Evolutionary conservation across 2,329 filamentous ascomycete genomes (phyloP).

Genomic region (Epicoccum sorghinum): DNA sequence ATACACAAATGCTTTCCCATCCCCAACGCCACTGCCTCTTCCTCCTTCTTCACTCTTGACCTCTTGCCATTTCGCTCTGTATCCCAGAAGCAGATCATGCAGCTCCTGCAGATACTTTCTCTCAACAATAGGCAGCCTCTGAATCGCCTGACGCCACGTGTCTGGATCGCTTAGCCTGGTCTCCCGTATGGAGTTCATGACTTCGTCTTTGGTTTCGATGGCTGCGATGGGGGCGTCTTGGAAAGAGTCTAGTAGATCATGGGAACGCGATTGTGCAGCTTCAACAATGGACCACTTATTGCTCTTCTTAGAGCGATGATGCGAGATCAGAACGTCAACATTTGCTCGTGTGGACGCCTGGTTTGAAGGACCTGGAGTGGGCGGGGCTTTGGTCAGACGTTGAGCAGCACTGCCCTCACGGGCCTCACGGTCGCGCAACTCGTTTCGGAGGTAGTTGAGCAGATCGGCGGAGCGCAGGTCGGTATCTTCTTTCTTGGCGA

Average conservation of each 20-base stretch:
- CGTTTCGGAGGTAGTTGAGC: conserved; percentile 77
- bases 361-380: conserved; percentile 26
- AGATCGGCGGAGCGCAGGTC: conserved; percentile 78
- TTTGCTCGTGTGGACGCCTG: conserved; percentile 56
- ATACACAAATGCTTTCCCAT: conserved; percentile 82
- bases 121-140: conserved; percentile 76
- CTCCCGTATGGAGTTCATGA: conserved; percentile 76
- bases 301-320: conserved; percentile 87
- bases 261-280: conserved; percentile 65
- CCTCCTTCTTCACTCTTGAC: conserved; percentile 31
- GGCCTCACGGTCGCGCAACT: conserved; percentile 79
- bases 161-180: conserved; percentile 81
- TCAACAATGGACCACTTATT: conserved; percentile 88
- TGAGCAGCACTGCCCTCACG: conserved; percentile 58
- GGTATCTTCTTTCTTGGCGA: conserved; percentile 74
- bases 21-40: conserved; percentile 52
- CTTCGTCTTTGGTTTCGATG: conserved; percentile 84
- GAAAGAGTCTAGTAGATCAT: conserved; percentile 71
- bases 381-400: conserved; percentile 29
- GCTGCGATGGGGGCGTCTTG: conserved; percentile 81
- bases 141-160: conserved; percentile 81
- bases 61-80: conserved; percentile 66
- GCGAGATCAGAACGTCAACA: conserved; percentile 82
- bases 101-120: conserved; percentile 83
- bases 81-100: conserved; percentile 71